These are phyloP conservation scores for Obba rivulosa DNA, from an alignment of 768 basidiomycete species.

Conservation along the genomic window DNA sequence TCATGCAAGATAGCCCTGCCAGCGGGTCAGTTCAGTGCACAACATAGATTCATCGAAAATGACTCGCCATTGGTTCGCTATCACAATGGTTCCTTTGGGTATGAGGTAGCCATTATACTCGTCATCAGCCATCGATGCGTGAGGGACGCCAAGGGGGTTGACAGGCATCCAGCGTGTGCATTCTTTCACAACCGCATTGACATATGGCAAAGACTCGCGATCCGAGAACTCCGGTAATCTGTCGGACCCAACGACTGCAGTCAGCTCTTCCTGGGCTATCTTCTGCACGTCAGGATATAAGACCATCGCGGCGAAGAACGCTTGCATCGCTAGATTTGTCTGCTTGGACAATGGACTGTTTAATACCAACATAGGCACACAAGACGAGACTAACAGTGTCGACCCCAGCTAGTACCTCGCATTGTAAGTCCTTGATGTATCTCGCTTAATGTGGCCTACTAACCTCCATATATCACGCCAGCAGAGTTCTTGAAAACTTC, in stretches of 20 bases:
- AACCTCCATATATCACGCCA: constrained; percentile 12
- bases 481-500: constrained; percentile 11
- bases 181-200: constrained; percentile 23
- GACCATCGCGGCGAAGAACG: constrained; percentile 4
- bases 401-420: constrained; percentile 7
- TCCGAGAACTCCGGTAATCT: constrained; percentile 53
- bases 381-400: constrained; percentile 11
- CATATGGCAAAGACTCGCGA: constrained; percentile 44
- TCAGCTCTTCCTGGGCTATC: constrained; percentile 57
- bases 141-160: background rate
- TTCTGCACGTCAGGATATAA: constrained; percentile 13
- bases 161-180: background rate
- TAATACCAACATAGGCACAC: no score
- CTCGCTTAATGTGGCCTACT: background rate
- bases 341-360: constrained; percentile 2
- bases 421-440: background rate
- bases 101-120: constrained; percentile 1
- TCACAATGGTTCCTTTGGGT: constrained; percentile 1
- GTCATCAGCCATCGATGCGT: background rate
- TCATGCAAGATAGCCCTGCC: constrained; percentile 36
- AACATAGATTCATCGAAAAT: background rate
- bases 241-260: constrained; percentile 43
- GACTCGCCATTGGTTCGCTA: constrained; percentile 2
- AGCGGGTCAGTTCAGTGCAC: background rate
- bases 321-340: constrained; percentile 21